Conservation (phyloP, 192 early-diverging fungal species). For the Piromyces finnis region DNA sequence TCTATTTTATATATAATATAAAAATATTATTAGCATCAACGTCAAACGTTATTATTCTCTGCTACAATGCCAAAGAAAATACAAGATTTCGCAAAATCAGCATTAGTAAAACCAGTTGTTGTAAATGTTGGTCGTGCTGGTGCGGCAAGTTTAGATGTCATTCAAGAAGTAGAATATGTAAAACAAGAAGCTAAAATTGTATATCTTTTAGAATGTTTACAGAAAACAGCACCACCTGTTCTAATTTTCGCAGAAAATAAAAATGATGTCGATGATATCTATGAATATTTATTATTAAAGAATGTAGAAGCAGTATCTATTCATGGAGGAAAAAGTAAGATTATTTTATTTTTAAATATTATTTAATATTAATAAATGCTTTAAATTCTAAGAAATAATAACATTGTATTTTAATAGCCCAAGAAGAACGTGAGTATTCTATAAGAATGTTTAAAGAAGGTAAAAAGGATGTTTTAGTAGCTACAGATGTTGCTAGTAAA, state of each 20-base stretch:
- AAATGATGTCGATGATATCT: slow-evolving; percentile 96
- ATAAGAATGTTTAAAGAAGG: slow-evolving; percentile 74
- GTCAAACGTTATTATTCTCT: slow-evolving; percentile 90
- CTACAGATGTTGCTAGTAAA: slow-evolving; percentile 92
- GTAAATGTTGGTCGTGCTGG: slow-evolving; percentile 98
- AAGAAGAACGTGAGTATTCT: slow-evolving; percentile 94
- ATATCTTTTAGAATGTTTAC: slow-evolving; percentile 84
- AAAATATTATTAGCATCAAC: slow-evolving; percentile 42
- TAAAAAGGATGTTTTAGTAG: slow-evolving; percentile 89
- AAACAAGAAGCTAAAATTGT: slow-evolving; percentile 90
- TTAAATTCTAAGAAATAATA: too few species aligned
- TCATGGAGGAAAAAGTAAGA: slow-evolving; percentile 77
- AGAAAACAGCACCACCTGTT: slow-evolving; percentile 88
- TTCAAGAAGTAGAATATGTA: slow-evolving; percentile 95
- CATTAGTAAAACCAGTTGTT: slow-evolving; percentile 71
- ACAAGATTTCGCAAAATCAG: slow-evolving; percentile 81
- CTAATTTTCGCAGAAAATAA: slow-evolving; percentile 98
- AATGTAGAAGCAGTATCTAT: slow-evolving; percentile 88
- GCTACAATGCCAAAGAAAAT: slow-evolving; percentile 98
- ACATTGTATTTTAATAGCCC: slow-evolving; percentile 8
- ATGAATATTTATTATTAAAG: slow-evolving; percentile 87
- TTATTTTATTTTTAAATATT: too few species aligned
- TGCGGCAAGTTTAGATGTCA: slow-evolving; percentile 87
- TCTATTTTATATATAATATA: too few species aligned
- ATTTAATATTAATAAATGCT: too few species aligned